Base-by-base conservation (phyloP, 371 early-diverging fungal species). In the Batrachochytrium dendrobatidis region DNA sequence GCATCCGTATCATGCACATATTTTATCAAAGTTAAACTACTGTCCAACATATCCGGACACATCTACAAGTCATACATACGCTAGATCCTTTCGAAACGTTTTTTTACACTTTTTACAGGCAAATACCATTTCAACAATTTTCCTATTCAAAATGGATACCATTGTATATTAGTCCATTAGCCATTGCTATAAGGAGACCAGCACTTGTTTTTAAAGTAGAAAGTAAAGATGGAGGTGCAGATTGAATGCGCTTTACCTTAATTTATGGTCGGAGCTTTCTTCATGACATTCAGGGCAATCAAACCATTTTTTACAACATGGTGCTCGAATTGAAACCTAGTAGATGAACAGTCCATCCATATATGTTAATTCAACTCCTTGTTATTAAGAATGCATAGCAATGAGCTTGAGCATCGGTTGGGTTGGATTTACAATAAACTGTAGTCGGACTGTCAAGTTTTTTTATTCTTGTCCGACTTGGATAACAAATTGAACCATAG, bases 81-180 rank as follows among this genome's bases (percentile, higher is more conserved):
- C 74, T 81, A 92, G 79, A 65, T 94, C 88, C 67, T 97, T 97
- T 65, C 96, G 81, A 65, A 97, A 97, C 3, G 84, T 88, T 75
- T 95, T 97, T 77, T 90, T 93, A 75, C 96, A 97, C 69, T 95
- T 95, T 71, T 97, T 97, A 74, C 98, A 97, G 5, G 91, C 91
- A 76, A 97, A 92, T 1, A 91, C 85, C 91, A 97, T 90, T 70
- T 97, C 98, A 53, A 74, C 73, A 4, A 90, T 82, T 67, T 88
- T 91, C 60, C 81, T 72, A 52, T 46, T 8, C 15, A 30, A n/a
- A 29, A 4, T 26, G 55, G 29, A 26, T 44, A 22, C 26, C 15
- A n/a, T 39, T 56, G 54, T 4, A 17, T 34, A 29, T 20, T 29
- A 20, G 51, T 10, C 46, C 24, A 48, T 10, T 7, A 48, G 25